Evolutionary conservation across 2,329 filamentous ascomycete genomes (phyloP), one percentile per base, ranked within the genome.

Genomic region (Xylariaceae sp.): DNA sequence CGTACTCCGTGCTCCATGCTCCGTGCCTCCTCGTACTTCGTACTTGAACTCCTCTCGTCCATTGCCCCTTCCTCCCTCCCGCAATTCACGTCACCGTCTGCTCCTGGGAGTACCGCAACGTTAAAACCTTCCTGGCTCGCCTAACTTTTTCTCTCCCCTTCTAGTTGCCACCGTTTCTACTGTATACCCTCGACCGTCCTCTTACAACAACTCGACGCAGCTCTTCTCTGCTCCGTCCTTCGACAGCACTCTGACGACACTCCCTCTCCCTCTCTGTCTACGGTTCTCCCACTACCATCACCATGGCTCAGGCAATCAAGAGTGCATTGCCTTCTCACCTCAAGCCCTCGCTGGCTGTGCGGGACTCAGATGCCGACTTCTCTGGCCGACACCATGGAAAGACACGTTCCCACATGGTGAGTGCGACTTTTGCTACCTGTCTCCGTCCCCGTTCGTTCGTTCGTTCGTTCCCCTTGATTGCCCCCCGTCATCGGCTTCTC

Each of bases 271-370:
- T 41, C 10, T 45, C 41, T 9, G 8, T 52, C 41, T 48, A 53
- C 34, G 51, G 55, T 50, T 56, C 23, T 30, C 23, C 23, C 44
- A 7, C 45, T 57, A 53, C 54, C 45, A 55, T 37, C 53, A 60
- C 59, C 50, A 93, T 93, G 88, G 86, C 89, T 65, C 81, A 84
- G 71, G 79, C 80, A 68, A 79, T 86, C 69, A 91, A 85, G 80
- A 86, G 84, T 77, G 89, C 90, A 65, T 80, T 97, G 69, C 91
- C 92, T 65, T 82, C 89, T 49, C 93, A 95, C 81, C 83, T 97
- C 71, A 93, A 91, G 83, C 82, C 86, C 63, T 76, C 77, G 61
- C 71, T 72, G 37, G 68, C 66, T 61, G 77, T 69, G 54, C 70
- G 69, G 67, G 80, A 75, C 63, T 76, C 74, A 53, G 78, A 79